phyloP scores from a whole-genome alignment of 331 rosid species.

The Phaseolus coccineus region DNA sequence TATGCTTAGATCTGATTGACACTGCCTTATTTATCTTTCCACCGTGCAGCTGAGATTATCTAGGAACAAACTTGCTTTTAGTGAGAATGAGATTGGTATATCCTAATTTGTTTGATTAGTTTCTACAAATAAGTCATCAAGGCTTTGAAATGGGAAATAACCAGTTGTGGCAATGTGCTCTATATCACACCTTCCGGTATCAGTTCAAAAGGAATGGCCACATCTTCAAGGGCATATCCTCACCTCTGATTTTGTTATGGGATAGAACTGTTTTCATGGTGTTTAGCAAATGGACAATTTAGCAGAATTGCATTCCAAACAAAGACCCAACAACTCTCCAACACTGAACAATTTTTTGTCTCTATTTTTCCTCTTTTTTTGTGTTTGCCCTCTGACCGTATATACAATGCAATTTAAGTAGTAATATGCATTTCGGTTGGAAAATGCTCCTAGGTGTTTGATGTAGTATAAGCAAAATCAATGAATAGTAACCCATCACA shows the following conservation, averaged over 20 bases:
- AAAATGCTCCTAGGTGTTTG: background rate
- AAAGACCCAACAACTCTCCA: conserved; percentile 2
- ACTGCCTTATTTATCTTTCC: conserved; percentile 4
- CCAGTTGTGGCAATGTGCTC: conserved; percentile 24
- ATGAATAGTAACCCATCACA: background rate
- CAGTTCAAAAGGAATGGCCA: background rate
- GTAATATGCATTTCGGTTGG: no score
- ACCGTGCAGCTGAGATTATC: conserved; percentile 4
- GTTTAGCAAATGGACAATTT: background rate
- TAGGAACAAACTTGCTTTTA: conserved; percentile 2
- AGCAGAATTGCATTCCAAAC: conserved; percentile 15
- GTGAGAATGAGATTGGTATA: background rate
- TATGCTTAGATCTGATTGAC: conserved; percentile 9
- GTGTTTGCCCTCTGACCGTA: background rate
- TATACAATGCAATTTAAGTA: background rate
- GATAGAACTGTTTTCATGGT: background rate
- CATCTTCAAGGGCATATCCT: conserved; percentile 14
- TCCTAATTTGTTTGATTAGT: background rate
- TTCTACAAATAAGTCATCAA: conserved; percentile 7
- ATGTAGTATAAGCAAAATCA: background rate
- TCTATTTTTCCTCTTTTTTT: background rate
- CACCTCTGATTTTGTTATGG: background rate
- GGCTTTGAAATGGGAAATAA: conserved; percentile 31
- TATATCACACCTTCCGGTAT: background rate
- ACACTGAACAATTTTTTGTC: background rate